These are phyloP conservation scores for Euphorbia celastroides DNA, from an alignment of 441 rosid species.

Conservation along the genomic window DNA sequence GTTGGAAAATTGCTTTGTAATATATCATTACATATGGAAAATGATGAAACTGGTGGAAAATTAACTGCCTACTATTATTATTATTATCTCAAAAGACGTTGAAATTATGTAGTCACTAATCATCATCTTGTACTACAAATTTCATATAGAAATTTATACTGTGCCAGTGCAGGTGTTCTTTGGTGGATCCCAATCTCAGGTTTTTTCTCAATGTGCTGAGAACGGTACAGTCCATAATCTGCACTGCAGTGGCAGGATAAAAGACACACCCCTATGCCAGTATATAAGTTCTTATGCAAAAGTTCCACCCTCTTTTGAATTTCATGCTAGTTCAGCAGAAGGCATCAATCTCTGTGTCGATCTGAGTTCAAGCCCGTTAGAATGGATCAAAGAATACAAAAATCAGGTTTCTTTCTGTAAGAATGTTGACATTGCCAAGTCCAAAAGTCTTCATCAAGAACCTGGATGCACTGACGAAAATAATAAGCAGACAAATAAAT, in stretches of 20 bases:
- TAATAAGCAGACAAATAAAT: conserved; percentile 35
- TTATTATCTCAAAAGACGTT: not conserved
- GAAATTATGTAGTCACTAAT: not conserved
- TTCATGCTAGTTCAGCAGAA: conserved; percentile 57
- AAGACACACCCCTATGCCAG: conserved; percentile 23
- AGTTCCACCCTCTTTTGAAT: conserved; percentile 53
- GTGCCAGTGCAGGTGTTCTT: conserved; percentile 22
- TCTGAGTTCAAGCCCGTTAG: conserved; percentile 55
- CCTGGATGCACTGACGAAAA: conserved; percentile 37
- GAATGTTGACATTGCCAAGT: conserved; percentile 32
- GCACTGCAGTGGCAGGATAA: conserved; percentile 23
- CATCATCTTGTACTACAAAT: not conserved
- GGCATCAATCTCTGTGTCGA: conserved; percentile 84
- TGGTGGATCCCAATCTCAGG: conserved; percentile 25
- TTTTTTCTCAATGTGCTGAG: conserved; percentile 30
- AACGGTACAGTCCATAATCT: conserved; percentile 23
- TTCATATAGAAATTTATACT: not conserved
- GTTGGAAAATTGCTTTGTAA: not conserved
- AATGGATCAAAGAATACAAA: conserved; percentile 58
- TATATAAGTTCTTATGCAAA: conserved; percentile 18
- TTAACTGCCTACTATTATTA: conserved; percentile 13
- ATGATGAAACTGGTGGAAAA: not conserved
- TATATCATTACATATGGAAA: not conserved
- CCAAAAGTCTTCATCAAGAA: conserved; percentile 35
- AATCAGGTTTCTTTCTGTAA: conserved; percentile 46